Percentiles rank a stretch among this genome's conserved stretches.
These are phyloP conservation scores for Paramecium primaurelia DNA, from an alignment of 73 alveolate species.

Conservation along the genomic window DNA sequence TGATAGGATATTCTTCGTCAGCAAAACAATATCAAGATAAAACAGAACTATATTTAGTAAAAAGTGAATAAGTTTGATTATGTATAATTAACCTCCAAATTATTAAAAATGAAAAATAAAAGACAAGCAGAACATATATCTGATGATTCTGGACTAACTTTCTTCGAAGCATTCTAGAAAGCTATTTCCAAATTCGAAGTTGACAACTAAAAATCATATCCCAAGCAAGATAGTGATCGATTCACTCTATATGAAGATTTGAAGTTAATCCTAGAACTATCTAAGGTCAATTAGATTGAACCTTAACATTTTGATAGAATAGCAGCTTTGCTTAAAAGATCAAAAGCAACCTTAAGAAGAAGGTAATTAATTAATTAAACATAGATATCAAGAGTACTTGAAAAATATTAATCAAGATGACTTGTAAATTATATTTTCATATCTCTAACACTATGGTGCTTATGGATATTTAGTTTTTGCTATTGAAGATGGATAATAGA, in stretches of 20 bases:
- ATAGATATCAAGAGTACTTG: slow-evolving; percentile 16
- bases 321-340: neutral
- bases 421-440: neutral
- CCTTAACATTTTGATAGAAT: slow-evolving; percentile 4
- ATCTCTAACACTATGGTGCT: neutral
- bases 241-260: slow-evolving; percentile 30
- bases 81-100: neutral
- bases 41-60: neutral
- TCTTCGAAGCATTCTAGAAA: slow-evolving; percentile 19
- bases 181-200: neutral
- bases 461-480: neutral
- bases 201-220: neutral
- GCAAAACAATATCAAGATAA: neutral
- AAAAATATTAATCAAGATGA: neutral
- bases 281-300: slow-evolving; percentile 11
- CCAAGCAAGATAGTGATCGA: neutral
- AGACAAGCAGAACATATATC: neutral
- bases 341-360: neutral
- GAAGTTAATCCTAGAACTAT: slow-evolving; percentile 7
- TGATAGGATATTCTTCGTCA: neutral
- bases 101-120: neutral
- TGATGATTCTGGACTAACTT: slow-evolving; percentile 1
- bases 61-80: neutral
- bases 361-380: neutral
- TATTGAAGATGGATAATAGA: neutral